phyloP scores from a whole-genome alignment of 805 yeast species.

The Metschnikowia continentalis region DNA sequence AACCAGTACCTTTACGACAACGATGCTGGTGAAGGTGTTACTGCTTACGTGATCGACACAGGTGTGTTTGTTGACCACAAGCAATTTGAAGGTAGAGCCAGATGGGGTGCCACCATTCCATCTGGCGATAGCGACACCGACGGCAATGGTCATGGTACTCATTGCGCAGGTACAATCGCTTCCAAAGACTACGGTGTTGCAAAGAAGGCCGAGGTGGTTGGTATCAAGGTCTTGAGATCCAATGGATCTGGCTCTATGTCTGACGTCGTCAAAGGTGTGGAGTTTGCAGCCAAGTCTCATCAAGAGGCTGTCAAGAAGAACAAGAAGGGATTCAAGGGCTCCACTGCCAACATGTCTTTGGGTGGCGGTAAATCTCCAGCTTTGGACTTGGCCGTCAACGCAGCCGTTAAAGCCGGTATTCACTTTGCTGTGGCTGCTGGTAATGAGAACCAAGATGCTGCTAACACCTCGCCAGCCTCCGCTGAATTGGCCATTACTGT shows the following conservation, averaged over 20 bases:
- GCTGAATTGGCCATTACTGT: slow-evolving; percentile 54
- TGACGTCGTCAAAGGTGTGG: slow-evolving; percentile 43
- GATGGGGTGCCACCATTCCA: slow-evolving; percentile 58
- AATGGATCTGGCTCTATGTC: slow-evolving; percentile 38
- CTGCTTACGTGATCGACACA: slow-evolving; percentile 79
- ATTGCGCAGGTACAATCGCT: slow-evolving; percentile 86
- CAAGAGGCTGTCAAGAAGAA: slow-evolving; percentile 36
- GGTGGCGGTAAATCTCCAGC: slow-evolving; percentile 58
- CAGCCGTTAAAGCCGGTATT: slow-evolving; percentile 52
- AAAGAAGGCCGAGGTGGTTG: slow-evolving; percentile 46
- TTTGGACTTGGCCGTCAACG: slow-evolving; percentile 55
- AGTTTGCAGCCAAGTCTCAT: slow-evolving; percentile 40
- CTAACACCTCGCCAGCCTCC: slow-evolving; percentile 56
- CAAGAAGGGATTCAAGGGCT: slow-evolving; percentile 50
- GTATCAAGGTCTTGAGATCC: slow-evolving; percentile 38
- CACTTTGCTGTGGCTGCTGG: slow-evolving; percentile 65
- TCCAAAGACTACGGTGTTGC: slow-evolving; percentile 81
- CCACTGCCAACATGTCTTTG: slow-evolving; percentile 59
- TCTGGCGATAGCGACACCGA: slow-evolving; percentile 60
- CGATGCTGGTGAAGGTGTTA: slow-evolving; percentile 47
- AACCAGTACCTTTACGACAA: slow-evolving; percentile 38
- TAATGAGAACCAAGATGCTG: slow-evolving; percentile 58
- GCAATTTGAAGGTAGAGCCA: slow-evolving; percentile 63
- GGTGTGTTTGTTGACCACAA: slow-evolving; percentile 64
- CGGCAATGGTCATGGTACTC: slow-evolving; percentile 86